Evolutionary conservation across 2,329 filamentous ascomycete species (phyloP).

Genomic region (Colletotrichum kahawae): DNA sequence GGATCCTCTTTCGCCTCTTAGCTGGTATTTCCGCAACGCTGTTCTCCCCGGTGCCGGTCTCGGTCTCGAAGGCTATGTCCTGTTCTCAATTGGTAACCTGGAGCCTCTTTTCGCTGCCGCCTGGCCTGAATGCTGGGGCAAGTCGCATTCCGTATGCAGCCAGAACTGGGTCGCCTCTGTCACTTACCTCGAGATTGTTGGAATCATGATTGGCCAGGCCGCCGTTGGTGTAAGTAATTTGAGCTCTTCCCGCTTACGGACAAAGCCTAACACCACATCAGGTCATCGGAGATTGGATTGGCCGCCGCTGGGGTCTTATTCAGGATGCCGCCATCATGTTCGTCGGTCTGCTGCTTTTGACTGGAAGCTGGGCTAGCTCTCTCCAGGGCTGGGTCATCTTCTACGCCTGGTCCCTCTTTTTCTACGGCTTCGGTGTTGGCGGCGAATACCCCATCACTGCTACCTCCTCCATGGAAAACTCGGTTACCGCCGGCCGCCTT

Average conservation of each 20-base stretch:
- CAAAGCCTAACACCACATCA: slow-evolving; percentile 25
- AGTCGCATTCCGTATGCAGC: slow-evolving; percentile 66
- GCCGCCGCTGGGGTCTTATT: slow-evolving; percentile 92
- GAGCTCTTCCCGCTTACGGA: not conserved
- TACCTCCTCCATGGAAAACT: slow-evolving; percentile 92
- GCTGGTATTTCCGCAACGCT: slow-evolving; percentile 88
- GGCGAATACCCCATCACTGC: slow-evolving; percentile 98
- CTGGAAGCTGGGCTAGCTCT: slow-evolving; percentile 84
- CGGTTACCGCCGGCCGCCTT: slow-evolving; percentile 82
- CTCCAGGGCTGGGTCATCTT: slow-evolving; percentile 96
- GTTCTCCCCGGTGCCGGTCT: slow-evolving; percentile 92
- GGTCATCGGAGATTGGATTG: slow-evolving; percentile 74
- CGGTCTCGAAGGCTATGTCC: slow-evolving; percentile 91
- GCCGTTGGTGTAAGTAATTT: slow-evolving; percentile 72
- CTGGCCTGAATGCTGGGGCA: slow-evolving; percentile 81
- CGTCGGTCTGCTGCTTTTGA: slow-evolving; percentile 88
- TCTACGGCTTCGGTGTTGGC: slow-evolving; percentile 70
- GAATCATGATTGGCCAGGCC: slow-evolving; percentile 94
- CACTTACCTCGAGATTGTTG: slow-evolving; percentile 89
- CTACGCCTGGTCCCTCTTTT: slow-evolving; percentile 93
- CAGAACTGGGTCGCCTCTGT: slow-evolving; percentile 83
- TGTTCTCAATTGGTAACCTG: slow-evolving; percentile 96
- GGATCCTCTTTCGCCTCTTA: slow-evolving; percentile 83
- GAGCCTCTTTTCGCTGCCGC: slow-evolving; percentile 78
- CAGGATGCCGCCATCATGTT: slow-evolving; percentile 96